Conservation (phyloP, 1,284 basidiomycete genomes). For the Heterobasidion parviporum region DNA sequence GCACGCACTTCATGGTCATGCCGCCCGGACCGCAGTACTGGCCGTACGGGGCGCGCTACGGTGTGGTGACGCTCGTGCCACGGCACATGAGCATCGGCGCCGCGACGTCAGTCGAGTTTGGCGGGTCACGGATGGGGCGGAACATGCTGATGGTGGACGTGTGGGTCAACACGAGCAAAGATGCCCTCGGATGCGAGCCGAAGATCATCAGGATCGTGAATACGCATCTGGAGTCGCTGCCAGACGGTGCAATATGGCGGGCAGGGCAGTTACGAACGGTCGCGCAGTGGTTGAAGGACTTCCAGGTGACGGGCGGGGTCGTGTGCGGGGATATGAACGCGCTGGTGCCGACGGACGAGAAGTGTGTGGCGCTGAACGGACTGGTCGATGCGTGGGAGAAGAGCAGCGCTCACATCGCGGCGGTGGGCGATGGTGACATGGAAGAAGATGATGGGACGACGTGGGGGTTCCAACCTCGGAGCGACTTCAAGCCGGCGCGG, state of each 20-base stretch:
- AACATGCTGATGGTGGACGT: constrained; percentile 52
- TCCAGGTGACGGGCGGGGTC: constrained; percentile 43
- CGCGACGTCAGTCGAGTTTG: constrained; percentile 40
- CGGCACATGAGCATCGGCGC: constrained; percentile 38
- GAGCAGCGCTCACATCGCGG: constrained; percentile 7
- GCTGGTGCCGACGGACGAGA: constrained; percentile 36
- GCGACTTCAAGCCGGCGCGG: constrained; percentile 36
- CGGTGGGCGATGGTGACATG: constrained; percentile 17
- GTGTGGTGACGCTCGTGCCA: constrained; percentile 59
- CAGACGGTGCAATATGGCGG: constrained; percentile 32
- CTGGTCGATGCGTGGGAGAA: constrained; percentile 49
- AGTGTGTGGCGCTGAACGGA: constrained; percentile 32
- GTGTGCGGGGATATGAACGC: constrained; percentile 68
- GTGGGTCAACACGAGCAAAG: constrained; percentile 23
- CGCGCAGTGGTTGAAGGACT: constrained; percentile 35
- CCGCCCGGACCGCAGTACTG: constrained; percentile 46
- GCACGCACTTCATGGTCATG: constrained; percentile 44
- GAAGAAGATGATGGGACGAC: constrained; percentile 39
- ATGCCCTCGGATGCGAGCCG: constrained; percentile 20
- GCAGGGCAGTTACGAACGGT: constrained; percentile 46
- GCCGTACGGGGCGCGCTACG: constrained; percentile 39
- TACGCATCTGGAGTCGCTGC: constrained; percentile 61
- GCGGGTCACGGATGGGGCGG: constrained; percentile 38
- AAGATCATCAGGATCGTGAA: constrained; percentile 49
- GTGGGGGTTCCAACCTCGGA: constrained; percentile 56